Base-by-base conservation (phyloP, 352 stramenopile genomes). In the Thalassiosira livingstoniorum region DNA sequence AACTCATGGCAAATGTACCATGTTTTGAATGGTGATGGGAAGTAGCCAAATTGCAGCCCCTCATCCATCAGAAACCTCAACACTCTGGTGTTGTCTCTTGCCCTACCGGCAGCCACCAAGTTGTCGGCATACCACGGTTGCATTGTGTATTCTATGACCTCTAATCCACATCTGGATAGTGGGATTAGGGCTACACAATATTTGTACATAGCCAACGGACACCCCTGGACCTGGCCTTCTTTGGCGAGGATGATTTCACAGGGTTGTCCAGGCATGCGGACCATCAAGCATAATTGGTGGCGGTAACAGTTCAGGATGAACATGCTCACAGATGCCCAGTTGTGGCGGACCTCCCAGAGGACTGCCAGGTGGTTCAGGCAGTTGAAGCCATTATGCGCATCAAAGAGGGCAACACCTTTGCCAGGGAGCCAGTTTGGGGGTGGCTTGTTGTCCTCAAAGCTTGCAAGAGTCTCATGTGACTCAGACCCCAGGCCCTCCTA, bases 111-210 rank as follows among this genome's bases (percentile, higher is more conserved):
- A 5, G 67, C 51, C 0, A 23, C 72, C 5, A 39, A 35, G 37
- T 86, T 72, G 62, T 86, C 72, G 0, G 58, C 60, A 57, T 75
- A 82, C 78, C 71, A 86, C 2, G 78, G 66, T 51, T 85, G 78
- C 47, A 74, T 29, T 2, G 31, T 43, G 3, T 53, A 35, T 7
- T 43, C 64, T 10, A 74, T 39, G 10, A 7, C 45, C 10, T 61
- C 23, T 25, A 55, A 39, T 2, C 80, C 54, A 3, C 45, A 34
- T n/a, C 54, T 25, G 1, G 60, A 23, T 21, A 85, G 58, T 23
- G 78, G 78, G 5, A 78, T 39, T 13, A 81, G n/a, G 13, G 53
- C 39, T 25, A 85, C n/a, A 0, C 78, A 63, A 68, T 81, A 81
- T 2, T 74, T 53, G 15, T 70, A 45, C 70, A 81, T 81, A 3